A percentile compares a stretch with the other conserved stretches of the same genome.
Evolutionary conservation across 441 rosid genomes (phyloP).

Genomic region (Corymbia calophylla): DNA sequence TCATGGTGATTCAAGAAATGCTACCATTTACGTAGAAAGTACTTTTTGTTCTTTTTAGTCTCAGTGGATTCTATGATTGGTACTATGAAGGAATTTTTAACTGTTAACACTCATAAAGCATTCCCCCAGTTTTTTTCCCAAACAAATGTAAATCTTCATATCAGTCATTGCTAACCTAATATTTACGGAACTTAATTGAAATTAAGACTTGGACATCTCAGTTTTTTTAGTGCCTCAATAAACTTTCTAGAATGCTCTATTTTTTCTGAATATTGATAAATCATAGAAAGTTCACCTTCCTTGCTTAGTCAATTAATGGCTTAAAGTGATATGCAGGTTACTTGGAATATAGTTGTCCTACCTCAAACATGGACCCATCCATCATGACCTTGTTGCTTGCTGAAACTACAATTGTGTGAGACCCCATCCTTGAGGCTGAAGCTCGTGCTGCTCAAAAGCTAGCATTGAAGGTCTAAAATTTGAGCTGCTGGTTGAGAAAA

Average conservation of each 20-base stretch:
- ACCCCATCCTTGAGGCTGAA: neutral
- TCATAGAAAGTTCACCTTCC: neutral
- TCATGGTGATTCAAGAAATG: neutral
- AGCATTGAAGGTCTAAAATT: neutral
- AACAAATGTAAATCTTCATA: neutral
- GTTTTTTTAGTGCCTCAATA: neutral
- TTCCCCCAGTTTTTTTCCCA: neutral
- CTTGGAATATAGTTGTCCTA: neutral
- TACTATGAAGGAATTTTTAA: neutral
- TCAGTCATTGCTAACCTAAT: neutral
- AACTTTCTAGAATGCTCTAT: neutral
- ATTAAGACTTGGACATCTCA: neutral
- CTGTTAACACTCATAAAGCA: neutral
- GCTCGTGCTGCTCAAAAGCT: neutral
- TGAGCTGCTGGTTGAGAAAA: accelerated
- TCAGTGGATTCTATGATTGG: neutral
- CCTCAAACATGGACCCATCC: neutral
- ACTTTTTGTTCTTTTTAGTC: neutral
- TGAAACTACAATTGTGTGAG: accelerated
- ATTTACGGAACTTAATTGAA: accelerated
- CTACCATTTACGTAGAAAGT: neutral
- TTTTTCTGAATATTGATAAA: neutral
- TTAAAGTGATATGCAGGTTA: neutral
- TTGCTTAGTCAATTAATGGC: neutral
- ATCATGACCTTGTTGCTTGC: accelerated